Percentiles rank a stretch among this genome's conserved stretches.
These are phyloP conservation scores for Leptoxyphium fumago DNA, from an alignment of 2,329 filamentous ascomycete genomes.

Conservation along the genomic window DNA sequence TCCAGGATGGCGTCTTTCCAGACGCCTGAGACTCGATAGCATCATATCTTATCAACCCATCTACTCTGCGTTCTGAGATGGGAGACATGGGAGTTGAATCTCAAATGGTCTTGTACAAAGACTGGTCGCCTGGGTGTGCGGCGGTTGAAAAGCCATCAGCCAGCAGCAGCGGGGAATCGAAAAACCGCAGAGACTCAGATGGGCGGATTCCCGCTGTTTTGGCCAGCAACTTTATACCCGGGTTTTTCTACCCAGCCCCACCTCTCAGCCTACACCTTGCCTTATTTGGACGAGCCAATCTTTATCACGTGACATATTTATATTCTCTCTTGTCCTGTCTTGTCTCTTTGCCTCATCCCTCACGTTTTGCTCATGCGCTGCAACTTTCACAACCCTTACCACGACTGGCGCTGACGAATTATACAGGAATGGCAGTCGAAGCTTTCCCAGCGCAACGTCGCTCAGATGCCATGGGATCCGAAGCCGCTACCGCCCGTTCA, in stretches of 20 bases:
- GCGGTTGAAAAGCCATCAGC: slow-evolving; percentile 10
- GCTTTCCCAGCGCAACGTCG: slow-evolving; percentile 69
- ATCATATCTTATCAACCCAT: too few relatives aligned
- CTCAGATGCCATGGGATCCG: slow-evolving; percentile 90
- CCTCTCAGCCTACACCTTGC: slow-evolving; percentile 16
- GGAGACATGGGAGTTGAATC: too few relatives aligned
- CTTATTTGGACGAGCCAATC: slow-evolving; percentile 20
- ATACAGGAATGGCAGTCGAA: slow-evolving; percentile 84
- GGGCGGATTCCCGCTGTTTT: slow-evolving; percentile 29
- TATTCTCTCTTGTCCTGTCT: too few relatives aligned
- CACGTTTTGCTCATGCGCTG: neutral
- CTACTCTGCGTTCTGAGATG: too few relatives aligned
- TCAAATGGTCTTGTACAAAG: too few relatives aligned
- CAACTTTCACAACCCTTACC: neutral
- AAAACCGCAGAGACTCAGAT: slow-evolving; percentile 19
- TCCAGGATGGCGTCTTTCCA: neutral
- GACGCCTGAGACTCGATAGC: too few relatives aligned
- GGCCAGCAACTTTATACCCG: slow-evolving; percentile 31
- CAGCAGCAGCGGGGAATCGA: slow-evolving; percentile 27
- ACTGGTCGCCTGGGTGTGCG: too few relatives aligned
- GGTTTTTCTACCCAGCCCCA: slow-evolving; percentile 5
- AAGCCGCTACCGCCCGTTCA: slow-evolving; percentile 45
- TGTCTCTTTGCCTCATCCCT: too few relatives aligned
- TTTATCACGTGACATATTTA: slow-evolving; percentile 12
- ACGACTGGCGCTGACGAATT: slow-evolving; percentile 1